Percentiles rank a stretch among this genome's conserved stretches.
Evolutionary conservation across 495 filamentous ascomycete species (phyloP).

Genomic region (Lasiosphaeria miniovina): DNA sequence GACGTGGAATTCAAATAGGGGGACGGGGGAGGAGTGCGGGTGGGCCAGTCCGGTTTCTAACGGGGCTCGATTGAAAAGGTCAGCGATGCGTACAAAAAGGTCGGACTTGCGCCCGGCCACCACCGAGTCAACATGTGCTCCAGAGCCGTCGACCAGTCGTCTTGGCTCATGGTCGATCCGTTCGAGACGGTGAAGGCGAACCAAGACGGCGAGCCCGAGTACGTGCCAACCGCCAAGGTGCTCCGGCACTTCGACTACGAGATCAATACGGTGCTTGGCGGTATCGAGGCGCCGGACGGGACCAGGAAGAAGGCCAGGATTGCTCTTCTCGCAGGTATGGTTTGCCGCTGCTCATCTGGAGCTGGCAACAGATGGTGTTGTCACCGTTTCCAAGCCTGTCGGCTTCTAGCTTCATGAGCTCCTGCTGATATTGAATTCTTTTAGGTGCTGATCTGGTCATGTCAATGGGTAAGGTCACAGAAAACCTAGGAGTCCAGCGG

Average conservation of each 20-base stretch:
- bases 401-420: too few species aligned
- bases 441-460: slow-evolving; percentile 77
- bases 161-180: slow-evolving; percentile 85
- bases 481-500: not conserved
- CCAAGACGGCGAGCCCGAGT: slow-evolving; percentile 68
- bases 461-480: slow-evolving; percentile 57
- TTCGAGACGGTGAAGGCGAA: slow-evolving; percentile 48
- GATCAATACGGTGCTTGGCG: slow-evolving; percentile 74
- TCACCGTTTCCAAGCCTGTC: too few species aligned
- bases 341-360: not conserved
- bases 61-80: slow-evolving; percentile 11
- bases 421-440: too few species aligned
- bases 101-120: slow-evolving; percentile 62
- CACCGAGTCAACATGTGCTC: slow-evolving; percentile 62
- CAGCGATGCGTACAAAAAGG: slow-evolving; percentile 84
- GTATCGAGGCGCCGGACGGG: slow-evolving; percentile 65
- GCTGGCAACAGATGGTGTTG: too few species aligned
- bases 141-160: slow-evolving; percentile 71
- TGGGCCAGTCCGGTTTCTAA: not conserved
- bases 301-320: slow-evolving; percentile 55
- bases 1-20: too few species aligned
- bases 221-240: slow-evolving; percentile 84
- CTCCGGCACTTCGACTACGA: slow-evolving; percentile 87
- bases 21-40: not conserved
- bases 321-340: slow-evolving; percentile 48